These are phyloP conservation scores for Fusarium sacchari DNA, from an alignment of 2,329 filamentous ascomycete species.

Conservation along the genomic window DNA sequence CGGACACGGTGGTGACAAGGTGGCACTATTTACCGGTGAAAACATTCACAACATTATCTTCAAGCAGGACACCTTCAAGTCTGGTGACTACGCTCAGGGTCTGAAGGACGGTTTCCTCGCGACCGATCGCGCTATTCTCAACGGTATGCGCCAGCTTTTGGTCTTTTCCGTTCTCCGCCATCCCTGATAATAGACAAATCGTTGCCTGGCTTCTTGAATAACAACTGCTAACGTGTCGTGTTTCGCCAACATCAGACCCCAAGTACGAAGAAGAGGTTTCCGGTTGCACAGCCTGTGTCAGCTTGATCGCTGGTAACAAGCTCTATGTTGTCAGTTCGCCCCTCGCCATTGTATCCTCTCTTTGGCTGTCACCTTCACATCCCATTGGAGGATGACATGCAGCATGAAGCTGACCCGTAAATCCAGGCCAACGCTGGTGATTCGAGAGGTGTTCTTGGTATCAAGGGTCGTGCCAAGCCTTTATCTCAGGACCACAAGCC, in stretches of 20 bases:
- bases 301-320: slow-evolving; percentile 87
- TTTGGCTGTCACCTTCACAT: slow-evolving; percentile 19
- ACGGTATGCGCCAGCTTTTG: slow-evolving; percentile 68
- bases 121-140: slow-evolving; percentile 94
- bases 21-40: slow-evolving; percentile 91
- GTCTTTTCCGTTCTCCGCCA: slow-evolving; percentile 14
- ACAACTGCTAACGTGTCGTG: slow-evolving; percentile 22
- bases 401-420: slow-evolving; percentile 27
- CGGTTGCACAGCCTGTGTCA: slow-evolving; percentile 94
- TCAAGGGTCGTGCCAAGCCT: slow-evolving; percentile 97
- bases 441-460: slow-evolving; percentile 91
- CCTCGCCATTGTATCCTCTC: slow-evolving; percentile 18
- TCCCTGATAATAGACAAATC: background rate
- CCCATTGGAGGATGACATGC: slow-evolving; percentile 25
- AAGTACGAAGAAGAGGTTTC: slow-evolving; percentile 98
- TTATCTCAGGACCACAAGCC: slow-evolving; percentile 99
- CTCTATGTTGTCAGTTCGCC: slow-evolving; percentile 86
- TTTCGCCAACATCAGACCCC: slow-evolving; percentile 71
- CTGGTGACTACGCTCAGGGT: slow-evolving; percentile 91
- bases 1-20: slow-evolving; percentile 96
- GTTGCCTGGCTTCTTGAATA: background rate
- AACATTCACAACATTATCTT: slow-evolving; percentile 93
- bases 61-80: slow-evolving; percentile 93
- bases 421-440: slow-evolving; percentile 93
- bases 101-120: slow-evolving; percentile 97